Percentiles rank a stretch among this genome's conserved stretches.
Conservation (phyloP, 164 flowering plant genomes). For the Vitis vinifera region ASM3070453v1 NC_081811.1:3255501-3256000, state of each 20-base stretch:
- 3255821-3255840: constrained; percentile 38
- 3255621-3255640: not conserved
- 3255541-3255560: too few relatives aligned
- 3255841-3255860: constrained; percentile 23
- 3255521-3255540: too few relatives aligned
- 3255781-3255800: constrained; percentile 15
- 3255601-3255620: too few relatives aligned
- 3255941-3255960: constrained; percentile 15
- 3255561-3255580: too few relatives aligned
- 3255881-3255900: constrained; percentile 23
- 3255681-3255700: constrained; percentile 11
- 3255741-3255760: constrained; percentile 24
- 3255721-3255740: not conserved
- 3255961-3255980: constrained; percentile 30
- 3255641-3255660: constrained; percentile 16
- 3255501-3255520: too few relatives aligned
- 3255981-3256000: constrained; percentile 55
- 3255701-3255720: constrained; percentile 3
- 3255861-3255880: constrained; percentile 36
- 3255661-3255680: constrained; percentile 21
- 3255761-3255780: not conserved
- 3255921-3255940: not conserved
- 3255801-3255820: constrained; percentile 1
- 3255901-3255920: constrained; percentile 6
- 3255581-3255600: too few relatives aligned